Conservation (phyloP, 371 early-diverging fungal species). For the Actinomortierella wolfii region DNA sequence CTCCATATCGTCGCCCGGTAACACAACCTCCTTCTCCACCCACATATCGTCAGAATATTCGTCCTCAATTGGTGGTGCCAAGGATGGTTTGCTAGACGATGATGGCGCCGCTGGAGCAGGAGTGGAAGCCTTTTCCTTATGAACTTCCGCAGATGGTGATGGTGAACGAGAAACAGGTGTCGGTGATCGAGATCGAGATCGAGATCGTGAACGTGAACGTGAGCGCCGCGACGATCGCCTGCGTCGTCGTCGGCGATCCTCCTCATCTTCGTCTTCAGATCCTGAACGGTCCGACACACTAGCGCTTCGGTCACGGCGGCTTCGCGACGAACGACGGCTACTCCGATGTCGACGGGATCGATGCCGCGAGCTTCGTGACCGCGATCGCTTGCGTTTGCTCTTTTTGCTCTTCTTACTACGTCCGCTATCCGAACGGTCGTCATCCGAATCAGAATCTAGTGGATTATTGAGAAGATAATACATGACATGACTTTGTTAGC, state of each 20-base stretch:
- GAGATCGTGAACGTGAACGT: neutral
- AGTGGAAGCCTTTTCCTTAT: conserved; percentile 11
- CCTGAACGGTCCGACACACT: conserved; percentile 9
- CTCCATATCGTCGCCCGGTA: conserved; percentile 61
- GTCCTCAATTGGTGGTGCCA: conserved; percentile 31
- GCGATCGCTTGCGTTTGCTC: conserved; percentile 37
- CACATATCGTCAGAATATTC: conserved; percentile 59
- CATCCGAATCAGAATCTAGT: conserved; percentile 16
- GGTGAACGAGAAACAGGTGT: neutral
- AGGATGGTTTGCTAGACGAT: too few species aligned
- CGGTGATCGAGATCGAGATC: conserved; percentile 1
- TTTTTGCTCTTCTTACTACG: conserved; percentile 35
- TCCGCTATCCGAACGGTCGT: conserved; percentile 9
- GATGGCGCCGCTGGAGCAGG: conserved; percentile 33
- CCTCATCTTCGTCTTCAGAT: neutral
- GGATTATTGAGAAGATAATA: conserved; percentile 18
- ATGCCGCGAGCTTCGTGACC: conserved; percentile 26
- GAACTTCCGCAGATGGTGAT: conserved; percentile 1
- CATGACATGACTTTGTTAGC: conserved; percentile 3
- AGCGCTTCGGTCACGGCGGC: conserved; percentile 1
- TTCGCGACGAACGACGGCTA: conserved; percentile 6
- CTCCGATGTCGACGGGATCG: conserved; percentile 4
- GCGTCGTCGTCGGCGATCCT: neutral
- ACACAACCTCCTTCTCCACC: conserved; percentile 69
- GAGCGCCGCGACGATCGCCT: neutral